Base-by-base conservation (phyloP, 1,284 basidiomycete genomes). In the Cryptococcus sp. region DNA sequence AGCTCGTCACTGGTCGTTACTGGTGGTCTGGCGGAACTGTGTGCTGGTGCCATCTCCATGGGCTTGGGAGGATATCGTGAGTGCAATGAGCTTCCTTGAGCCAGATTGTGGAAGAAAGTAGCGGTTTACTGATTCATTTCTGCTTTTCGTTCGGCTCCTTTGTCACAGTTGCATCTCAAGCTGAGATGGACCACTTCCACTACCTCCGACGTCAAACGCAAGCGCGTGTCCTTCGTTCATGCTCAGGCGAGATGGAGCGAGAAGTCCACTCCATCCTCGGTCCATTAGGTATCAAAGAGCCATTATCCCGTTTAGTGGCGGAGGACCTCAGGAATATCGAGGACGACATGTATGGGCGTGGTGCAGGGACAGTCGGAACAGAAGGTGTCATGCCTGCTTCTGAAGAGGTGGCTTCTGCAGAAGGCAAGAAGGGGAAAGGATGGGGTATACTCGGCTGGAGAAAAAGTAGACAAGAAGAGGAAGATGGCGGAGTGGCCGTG, bases 31-130 rank as follows among this genome's bases (percentile, higher is more conserved):
- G 91, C 94, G 26, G 91, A 97, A 56, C 86, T 96, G 63, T 90
- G 93, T 58, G 91, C 93, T 3, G 93, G 94, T n/a, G 90, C 93
- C 10, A 91, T 98, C 61, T 81, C 80, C 17, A 99, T 98, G 95
- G 94, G 94, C 59, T 89, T 98, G 50, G 95, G 95, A 56, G 95
- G 95, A 23, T 97, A 95, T 83, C 87, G 78, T 80, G 55, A 61
- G 66, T 66, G 5, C 13, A 26, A 38, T 8, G 23, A 20, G 20
- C 48, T 22, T 26, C 20, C n/a, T n/a, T 23, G 10, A 4, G 29
- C 29, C 23, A 10, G 19, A 25, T 47, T 39, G n/a, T 20, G 13
- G 2, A 8, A 46, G 5, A n/a, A 6, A 44, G 8, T 34, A 34
- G 5, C 29, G 29, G 3, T 34, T 10, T 2, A 34, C 5, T 34